Evolutionary conservation across 352 stramenopile genomes (phyloP).

Genomic region (Chrysophaeum taylorii): DNA sequence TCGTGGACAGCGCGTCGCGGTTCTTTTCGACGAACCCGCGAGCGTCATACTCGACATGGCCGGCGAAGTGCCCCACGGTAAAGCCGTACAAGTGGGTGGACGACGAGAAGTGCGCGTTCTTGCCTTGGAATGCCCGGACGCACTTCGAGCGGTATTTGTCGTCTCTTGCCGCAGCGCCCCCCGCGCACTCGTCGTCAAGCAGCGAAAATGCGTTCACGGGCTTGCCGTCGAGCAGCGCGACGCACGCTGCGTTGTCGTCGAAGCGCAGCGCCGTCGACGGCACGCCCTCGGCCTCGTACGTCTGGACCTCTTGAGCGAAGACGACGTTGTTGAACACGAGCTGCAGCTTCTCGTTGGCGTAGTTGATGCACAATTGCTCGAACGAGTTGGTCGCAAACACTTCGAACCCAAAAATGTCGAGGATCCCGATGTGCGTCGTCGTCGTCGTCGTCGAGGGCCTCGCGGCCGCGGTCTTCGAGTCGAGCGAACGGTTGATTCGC

Average conservation of each 20-base stretch:
- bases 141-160: background rate
- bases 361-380: conserved; percentile 84
- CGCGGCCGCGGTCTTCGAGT: too few relatives aligned
- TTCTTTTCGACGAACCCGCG: conserved; percentile 91
- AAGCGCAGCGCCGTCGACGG: conserved; percentile 50
- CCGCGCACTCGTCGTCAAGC: conserved; percentile 53
- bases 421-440: conserved; percentile 47
- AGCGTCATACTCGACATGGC: conserved; percentile 80
- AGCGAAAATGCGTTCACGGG: conserved; percentile 40
- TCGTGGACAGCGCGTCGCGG: conserved; percentile 69
- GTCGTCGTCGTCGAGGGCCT: conserved; percentile 18
- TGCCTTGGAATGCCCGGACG: background rate
- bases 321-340: conserved; percentile 66
- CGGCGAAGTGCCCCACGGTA: conserved; percentile 89
- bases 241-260: conserved; percentile 61
- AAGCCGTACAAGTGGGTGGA: conserved; percentile 65
- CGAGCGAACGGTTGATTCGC: conserved; percentile 74
- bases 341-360: conserved; percentile 70
- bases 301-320: conserved; percentile 52
- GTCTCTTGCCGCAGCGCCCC: conserved; percentile 45
- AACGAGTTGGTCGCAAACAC: conserved; percentile 77
- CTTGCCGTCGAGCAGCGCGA: conserved; percentile 55
- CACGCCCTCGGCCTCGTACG: conserved; percentile 57
- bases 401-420: conserved; percentile 76
- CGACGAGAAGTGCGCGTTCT: background rate